Percentiles rank a stretch among this genome's conserved stretches.
Evolutionary conservation across 352 stramenopile species (phyloP).

Genomic region (Phytophthora idaei): DNA sequence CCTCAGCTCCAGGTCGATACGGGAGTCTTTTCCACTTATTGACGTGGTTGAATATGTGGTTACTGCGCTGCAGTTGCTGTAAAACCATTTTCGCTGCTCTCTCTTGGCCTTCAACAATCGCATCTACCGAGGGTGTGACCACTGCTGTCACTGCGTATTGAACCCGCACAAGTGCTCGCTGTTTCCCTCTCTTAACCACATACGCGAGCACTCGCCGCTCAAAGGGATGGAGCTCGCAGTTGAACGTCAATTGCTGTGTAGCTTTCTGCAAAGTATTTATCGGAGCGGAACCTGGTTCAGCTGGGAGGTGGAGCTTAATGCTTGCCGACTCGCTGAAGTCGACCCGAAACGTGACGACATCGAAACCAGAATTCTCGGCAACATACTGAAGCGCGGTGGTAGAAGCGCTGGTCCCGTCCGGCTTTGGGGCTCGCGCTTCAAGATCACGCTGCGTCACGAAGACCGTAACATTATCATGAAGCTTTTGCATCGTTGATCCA

Average conservation of each 20-base stretch:
- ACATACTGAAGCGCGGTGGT: constrained; percentile 48
- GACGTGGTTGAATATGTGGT: constrained; percentile 17
- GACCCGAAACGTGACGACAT: constrained; percentile 40
- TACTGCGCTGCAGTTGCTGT: constrained; percentile 17
- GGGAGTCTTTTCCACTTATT: constrained; percentile 21
- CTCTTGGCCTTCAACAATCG: constrained; percentile 11
- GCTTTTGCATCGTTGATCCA: constrained; percentile 16
- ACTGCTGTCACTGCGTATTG: constrained; percentile 33
- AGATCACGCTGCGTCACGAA: constrained; percentile 34
- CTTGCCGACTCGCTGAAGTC: constrained; percentile 52
- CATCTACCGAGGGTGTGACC: constrained; percentile 16
- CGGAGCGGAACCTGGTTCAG: neutral
- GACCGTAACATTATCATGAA: constrained; percentile 42
- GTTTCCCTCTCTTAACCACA: constrained; percentile 27
- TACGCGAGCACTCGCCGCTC: constrained; percentile 41
- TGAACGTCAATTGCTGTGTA: constrained; percentile 24
- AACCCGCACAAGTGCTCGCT: constrained; percentile 55
- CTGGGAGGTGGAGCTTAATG: constrained; percentile 39
- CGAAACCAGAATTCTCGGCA: constrained; percentile 45
- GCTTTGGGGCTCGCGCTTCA: constrained; percentile 4
- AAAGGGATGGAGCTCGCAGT: constrained; percentile 41
- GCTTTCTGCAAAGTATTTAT: constrained; percentile 4
- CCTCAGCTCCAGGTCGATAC: constrained; percentile 5
- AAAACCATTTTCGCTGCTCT: constrained; percentile 2
- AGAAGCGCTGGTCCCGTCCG: neutral